Percentiles rank a stretch among this genome's conserved stretches.
Evolutionary conservation across 1,284 basidiomycete species (phyloP).

Genomic region (Neolentinus lepideus): DNA sequence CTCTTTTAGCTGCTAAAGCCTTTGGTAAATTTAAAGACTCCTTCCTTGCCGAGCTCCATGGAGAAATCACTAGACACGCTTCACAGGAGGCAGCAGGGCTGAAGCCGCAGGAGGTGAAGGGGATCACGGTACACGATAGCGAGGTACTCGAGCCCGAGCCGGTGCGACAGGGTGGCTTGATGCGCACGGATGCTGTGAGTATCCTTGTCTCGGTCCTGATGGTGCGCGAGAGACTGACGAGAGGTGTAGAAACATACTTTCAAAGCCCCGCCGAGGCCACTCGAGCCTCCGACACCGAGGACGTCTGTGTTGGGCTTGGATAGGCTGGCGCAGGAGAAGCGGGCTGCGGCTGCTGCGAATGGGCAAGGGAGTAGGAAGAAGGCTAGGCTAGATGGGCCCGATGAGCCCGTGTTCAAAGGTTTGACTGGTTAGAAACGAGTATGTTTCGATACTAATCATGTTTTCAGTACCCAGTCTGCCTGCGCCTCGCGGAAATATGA

Average conservation of each 20-base stretch:
- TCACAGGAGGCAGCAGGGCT: slow-evolving; percentile 56
- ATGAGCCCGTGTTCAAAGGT: slow-evolving; percentile 81
- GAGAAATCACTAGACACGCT: slow-evolving; percentile 52
- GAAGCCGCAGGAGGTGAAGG: slow-evolving; percentile 50
- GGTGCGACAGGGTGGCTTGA: slow-evolving; percentile 67
- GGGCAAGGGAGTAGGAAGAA: slow-evolving; percentile 58
- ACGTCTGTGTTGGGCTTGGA: slow-evolving; percentile 82
- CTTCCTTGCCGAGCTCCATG: slow-evolving; percentile 51
- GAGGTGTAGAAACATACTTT: slow-evolving; percentile 64
- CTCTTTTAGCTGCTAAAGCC: slow-evolving; percentile 57
- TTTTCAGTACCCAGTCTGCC: slow-evolving; percentile 68
- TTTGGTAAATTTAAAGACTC: slow-evolving; percentile 83
- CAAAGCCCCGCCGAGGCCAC: slow-evolving; percentile 59
- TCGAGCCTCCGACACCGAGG: slow-evolving; percentile 68
- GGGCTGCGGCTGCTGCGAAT: slow-evolving; percentile 44
- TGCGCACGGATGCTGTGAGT: slow-evolving; percentile 61
- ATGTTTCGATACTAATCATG: slow-evolving; percentile 3
- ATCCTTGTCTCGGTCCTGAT: background rate
- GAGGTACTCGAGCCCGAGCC: slow-evolving; percentile 81
- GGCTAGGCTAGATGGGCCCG: slow-evolving; percentile 50
- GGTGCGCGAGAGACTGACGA: slow-evolving; percentile 1
- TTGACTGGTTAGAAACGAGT: slow-evolving; percentile 11
- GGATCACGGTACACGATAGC: slow-evolving; percentile 73
- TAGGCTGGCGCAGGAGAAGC: slow-evolving; percentile 80
- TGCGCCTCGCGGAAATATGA: slow-evolving; percentile 47